Conservation (phyloP, 352 stramenopile genomes). For the Pythium guiyangense region DNA sequence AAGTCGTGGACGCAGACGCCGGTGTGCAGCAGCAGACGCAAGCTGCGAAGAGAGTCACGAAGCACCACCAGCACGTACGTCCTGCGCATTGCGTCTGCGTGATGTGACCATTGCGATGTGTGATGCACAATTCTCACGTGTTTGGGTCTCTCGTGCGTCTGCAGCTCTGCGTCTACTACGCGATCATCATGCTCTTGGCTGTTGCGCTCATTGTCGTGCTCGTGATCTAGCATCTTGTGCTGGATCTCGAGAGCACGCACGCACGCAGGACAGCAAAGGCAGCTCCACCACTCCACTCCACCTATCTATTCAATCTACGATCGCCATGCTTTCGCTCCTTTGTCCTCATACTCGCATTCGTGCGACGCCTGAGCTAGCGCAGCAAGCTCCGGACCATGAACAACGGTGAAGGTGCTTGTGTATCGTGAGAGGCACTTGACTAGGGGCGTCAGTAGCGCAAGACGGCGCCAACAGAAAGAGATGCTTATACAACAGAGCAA, state of each 20-base stretch:
- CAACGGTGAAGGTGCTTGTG: too few species aligned
- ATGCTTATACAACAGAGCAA: neutral
- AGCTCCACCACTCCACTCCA: too few species aligned
- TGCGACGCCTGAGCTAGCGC: too few species aligned
- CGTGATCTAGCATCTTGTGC: slow-evolving; percentile 42
- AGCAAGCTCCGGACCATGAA: too few species aligned
- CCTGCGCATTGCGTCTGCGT: too few species aligned
- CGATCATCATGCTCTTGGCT: slow-evolving; percentile 48
- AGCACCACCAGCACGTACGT: slow-evolving; percentile 33
- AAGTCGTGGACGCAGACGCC: slow-evolving; percentile 33
- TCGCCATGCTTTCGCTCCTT: too few species aligned
- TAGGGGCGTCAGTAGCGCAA: too few species aligned
- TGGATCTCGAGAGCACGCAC: neutral
- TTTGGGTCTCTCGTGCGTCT: neutral
- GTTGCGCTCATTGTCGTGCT: slow-evolving; percentile 48
- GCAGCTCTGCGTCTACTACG: slow-evolving; percentile 6
- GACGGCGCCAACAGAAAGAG: too few species aligned
- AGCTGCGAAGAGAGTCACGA: slow-evolving; percentile 43
- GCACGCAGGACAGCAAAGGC: neutral
- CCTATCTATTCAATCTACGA: too few species aligned
- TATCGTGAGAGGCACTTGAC: too few species aligned
- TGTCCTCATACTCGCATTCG: too few species aligned
- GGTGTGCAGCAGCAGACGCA: slow-evolving; percentile 46
- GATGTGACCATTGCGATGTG: neutral
- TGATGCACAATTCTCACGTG: neutral